Base-by-base conservation (phyloP, 345 rosid genomes). In the Euphorbia lathyris region DNA sequence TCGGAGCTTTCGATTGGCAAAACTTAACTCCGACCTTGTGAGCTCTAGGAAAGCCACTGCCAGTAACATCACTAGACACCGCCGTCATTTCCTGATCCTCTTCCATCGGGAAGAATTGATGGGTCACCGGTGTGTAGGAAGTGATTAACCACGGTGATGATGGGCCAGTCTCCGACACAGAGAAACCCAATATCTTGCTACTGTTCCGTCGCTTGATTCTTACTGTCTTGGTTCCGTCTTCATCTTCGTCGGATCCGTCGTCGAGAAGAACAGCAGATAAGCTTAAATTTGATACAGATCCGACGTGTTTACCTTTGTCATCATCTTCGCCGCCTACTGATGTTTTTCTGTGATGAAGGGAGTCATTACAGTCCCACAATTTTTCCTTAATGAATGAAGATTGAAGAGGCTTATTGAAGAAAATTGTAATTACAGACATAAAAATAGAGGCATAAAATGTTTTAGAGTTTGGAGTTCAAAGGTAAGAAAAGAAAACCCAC, bases 291-390 rank as follows among this genome's bases (percentile, higher is more conserved):
- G 96, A 86, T 25, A 82, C 74, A 78, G 92, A 87, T 76, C 85
- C 92, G 66, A 80, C 81, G 82, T 86, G 82, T 82, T 94, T 90
- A 1, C 87, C 88, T 69, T 86, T 90, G 50, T n/a, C n/a, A n/a
- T 83, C 86, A 29, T 78, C 87, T 16, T 84, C 83, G 0, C 78
- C 78, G n/a, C 73, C 81, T 0, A 65, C 0, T 57, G 81, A 77
- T 14, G 77, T 80, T 58, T 71, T 76, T 56, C 67, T 60, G 67
- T 51, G 86, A 84, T 82, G 80, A 75, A 88, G 92, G 69, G 83
- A 82, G 85, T 81, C 89, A 67, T 90, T 90, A 36, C 87, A 85
- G 86, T 90, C 84, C 96, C 96, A 90, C 96, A 87, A 87, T 81
- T 82, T 77, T 77, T 56, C 5, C 6, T n/a, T n/a, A n/a, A n/a